Conservation (phyloP, 2,329 filamentous ascomycete genomes). For the Aspergillus phoenicis region DNA sequence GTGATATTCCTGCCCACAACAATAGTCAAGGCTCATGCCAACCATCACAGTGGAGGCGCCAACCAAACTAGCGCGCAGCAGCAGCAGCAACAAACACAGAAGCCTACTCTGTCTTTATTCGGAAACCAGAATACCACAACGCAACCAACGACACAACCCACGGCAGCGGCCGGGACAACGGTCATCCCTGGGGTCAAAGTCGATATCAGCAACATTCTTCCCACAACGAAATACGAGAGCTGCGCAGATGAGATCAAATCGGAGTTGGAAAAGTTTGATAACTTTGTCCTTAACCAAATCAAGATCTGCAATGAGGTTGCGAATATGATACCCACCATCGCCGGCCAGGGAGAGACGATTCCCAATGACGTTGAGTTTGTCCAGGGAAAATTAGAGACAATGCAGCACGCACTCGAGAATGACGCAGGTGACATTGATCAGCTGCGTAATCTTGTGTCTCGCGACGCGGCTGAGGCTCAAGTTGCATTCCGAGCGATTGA, state of each 20-base stretch:
- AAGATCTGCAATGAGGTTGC: slow-evolving; percentile 72
- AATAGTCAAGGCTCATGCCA: not conserved
- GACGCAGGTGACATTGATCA: slow-evolving; percentile 64
- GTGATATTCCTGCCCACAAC: slow-evolving; percentile 12
- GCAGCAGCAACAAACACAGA: slow-evolving; percentile 54
- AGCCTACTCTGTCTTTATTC: slow-evolving; percentile 46
- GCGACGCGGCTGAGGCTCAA: slow-evolving; percentile 70
- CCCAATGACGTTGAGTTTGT: slow-evolving; percentile 67
- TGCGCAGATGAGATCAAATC: slow-evolving; percentile 79
- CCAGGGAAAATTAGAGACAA: slow-evolving; percentile 61
- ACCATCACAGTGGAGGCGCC: slow-evolving; percentile 24
- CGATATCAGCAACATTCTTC: slow-evolving; percentile 74
- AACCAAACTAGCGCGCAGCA: slow-evolving; percentile 33
- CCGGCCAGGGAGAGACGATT: slow-evolving; percentile 65
- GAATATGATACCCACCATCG: slow-evolving; percentile 66
- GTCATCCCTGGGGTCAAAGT: slow-evolving; percentile 73
- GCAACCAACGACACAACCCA: slow-evolving; percentile 38
- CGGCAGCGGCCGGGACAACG: slow-evolving; percentile 30
- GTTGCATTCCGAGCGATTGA: slow-evolving; percentile 73
- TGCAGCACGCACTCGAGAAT: slow-evolving; percentile 64
- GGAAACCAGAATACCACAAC: slow-evolving; percentile 35
- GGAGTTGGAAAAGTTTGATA: slow-evolving; percentile 76
- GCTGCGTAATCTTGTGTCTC: slow-evolving; percentile 60
- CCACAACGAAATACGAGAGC: slow-evolving; percentile 90
- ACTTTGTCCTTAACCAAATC: slow-evolving; percentile 78